phyloP scores from a whole-genome alignment of 2,329 filamentous ascomycete genomes.

The Phoma herbarum region DNA sequence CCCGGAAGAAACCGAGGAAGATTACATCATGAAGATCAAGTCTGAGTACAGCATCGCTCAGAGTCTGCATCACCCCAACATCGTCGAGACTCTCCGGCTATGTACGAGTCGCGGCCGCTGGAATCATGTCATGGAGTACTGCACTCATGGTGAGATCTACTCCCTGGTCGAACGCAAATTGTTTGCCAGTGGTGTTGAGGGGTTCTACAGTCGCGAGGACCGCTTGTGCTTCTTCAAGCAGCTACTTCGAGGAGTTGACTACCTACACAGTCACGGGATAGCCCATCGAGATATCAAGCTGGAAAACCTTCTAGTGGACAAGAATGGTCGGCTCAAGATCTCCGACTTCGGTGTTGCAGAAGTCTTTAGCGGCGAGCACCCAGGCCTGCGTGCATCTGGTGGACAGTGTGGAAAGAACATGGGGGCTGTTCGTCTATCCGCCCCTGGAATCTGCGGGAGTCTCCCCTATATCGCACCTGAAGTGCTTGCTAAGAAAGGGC shows the following conservation, averaged over 20 bases:
- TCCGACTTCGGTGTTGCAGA: constrained; percentile 92
- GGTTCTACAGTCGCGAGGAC: constrained; percentile 69
- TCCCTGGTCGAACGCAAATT: constrained; percentile 69
- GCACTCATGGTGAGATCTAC: constrained; percentile 82
- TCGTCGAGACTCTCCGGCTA: constrained; percentile 80
- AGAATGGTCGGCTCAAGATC: constrained; percentile 85
- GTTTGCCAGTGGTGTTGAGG: constrained; percentile 62
- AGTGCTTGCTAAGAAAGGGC: constrained; percentile 72
- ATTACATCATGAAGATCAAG: constrained; percentile 90
- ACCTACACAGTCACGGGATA: constrained; percentile 83
- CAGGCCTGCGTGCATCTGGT: constrained; percentile 75
- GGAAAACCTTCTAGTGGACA: constrained; percentile 82
- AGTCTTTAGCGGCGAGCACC: constrained; percentile 83
- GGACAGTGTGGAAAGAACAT: constrained; percentile 79
- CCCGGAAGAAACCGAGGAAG: constrained; percentile 71
- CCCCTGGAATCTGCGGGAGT: constrained; percentile 84
- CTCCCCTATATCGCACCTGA: constrained; percentile 89
- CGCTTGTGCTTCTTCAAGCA: constrained; percentile 90
- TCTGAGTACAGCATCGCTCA: constrained; percentile 90
- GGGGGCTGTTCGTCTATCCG: constrained; percentile 74
- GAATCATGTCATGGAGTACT: constrained; percentile 96
- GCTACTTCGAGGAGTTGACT: constrained; percentile 80
- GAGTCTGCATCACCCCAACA: constrained; percentile 84
- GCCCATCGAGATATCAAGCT: constrained; percentile 92
- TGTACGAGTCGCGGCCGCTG: constrained; percentile 77